Conservation (phyloP, 2,329 filamentous ascomycete genomes). For the Trichoderma endophyticum region DNA sequence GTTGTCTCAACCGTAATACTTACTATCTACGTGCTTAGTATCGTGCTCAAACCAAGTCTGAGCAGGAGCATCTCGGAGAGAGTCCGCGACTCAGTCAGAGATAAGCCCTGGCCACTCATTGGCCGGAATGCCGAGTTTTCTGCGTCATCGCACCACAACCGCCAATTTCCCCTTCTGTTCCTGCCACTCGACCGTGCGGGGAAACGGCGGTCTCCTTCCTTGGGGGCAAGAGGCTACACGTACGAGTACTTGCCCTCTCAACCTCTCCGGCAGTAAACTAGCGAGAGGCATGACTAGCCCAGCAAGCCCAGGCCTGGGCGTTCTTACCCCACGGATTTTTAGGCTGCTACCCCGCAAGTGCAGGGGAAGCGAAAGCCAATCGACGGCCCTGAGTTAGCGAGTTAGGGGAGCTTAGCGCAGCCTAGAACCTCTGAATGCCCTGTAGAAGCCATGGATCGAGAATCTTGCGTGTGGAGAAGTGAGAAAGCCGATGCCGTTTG, state of each 20-base stretch:
- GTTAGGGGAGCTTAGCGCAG: neutral
- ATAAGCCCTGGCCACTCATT: neutral
- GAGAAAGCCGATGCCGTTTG: neutral
- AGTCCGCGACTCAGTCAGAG: neutral
- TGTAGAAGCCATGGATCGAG: neutral
- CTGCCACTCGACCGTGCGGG: slow-evolving; percentile 1
- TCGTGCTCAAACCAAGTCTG: neutral
- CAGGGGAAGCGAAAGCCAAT: slow-evolving; percentile 10
- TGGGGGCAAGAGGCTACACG: neutral
- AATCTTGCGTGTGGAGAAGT: neutral
- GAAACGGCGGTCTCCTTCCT: neutral
- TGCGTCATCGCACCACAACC: neutral
- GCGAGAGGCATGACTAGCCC: neutral
- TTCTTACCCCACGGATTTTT: slow-evolving; percentile 1
- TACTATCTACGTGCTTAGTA: neutral
- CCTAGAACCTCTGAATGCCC: neutral
- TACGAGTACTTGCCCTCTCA: neutral
- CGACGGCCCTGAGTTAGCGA: neutral
- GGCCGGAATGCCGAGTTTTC: neutral
- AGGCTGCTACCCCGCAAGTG: slow-evolving; percentile 12
- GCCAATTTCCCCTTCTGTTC: neutral
- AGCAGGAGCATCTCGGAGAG: neutral
- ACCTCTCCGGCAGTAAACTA: neutral
- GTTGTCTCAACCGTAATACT: neutral
- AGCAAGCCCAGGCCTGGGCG: neutral